Base-by-base conservation (phyloP, 345 rosid species). In the Brassica rapa region DNA sequence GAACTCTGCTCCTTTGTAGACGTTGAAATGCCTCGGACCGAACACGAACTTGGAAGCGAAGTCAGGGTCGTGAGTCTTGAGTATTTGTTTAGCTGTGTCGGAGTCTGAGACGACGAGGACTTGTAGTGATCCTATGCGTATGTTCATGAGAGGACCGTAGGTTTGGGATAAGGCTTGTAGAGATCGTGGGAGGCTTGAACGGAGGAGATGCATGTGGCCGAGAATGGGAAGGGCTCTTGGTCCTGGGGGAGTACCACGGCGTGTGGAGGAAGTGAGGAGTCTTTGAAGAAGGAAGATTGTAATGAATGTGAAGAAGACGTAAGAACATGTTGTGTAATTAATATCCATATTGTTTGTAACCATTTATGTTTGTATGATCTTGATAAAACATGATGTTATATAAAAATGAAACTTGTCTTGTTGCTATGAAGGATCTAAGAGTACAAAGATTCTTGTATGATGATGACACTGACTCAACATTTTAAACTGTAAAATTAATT, bases 191-290 rank as follows among this genome's bases (percentile, higher is more conserved):
- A 89, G 80, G 2, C 62, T 67, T 12, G 89, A 77, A 67, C 84
- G 59, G 24, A 92, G 84, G 35, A 81, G 92, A 81, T 93, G 96
- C 80, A 89, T 81, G 46, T 90, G 94, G 8, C 97, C 96, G 2
- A 90, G 85, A 83, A 92, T 12, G 3, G 94, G 96, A 29, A 90
- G 78, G 76, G 82, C 76, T 68, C 51, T 74, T 1, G 93, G 96
- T 67, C 89, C 87, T 1, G 94, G 96, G 94, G 96, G 49, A 62
- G 11, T 4, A 25, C 19, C 4, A 70, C 1, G 0, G 6, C 30
- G 39, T 30, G 12, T 63, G 0, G 23, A 62, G 37, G 27, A 62
- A 23, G 8, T 19, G 37, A 69, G 62, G 79, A 80, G 70, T 60
- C 33, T 51, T 3, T 19, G 65, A 5, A 79, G 46, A 79, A 73